Percentiles rank a stretch among this genome's conserved stretches.
These are phyloP conservation scores for Ascosphaera pollenicola DNA, from an alignment of 2,329 filamentous ascomycete genomes.

Conservation along the genomic window DNA sequence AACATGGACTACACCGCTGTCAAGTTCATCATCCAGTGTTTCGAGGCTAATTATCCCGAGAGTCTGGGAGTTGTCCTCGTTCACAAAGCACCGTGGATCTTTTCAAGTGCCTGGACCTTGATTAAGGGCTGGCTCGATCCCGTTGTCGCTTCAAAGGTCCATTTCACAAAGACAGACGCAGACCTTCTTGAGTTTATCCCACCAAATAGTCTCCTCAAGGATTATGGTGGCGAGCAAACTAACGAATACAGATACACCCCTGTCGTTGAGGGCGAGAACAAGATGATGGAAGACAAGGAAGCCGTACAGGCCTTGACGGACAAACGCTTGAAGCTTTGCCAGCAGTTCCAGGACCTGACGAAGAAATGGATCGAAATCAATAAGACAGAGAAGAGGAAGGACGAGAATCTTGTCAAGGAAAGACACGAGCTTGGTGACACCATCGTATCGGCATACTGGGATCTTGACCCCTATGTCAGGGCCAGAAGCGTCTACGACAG, in stretches of 20 bases:
- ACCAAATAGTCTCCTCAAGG: conserved; percentile 47
- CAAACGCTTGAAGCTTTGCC: conserved; percentile 42
- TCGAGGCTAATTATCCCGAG: conserved; percentile 96
- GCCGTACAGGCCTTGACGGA: conserved; percentile 41
- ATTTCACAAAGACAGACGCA: conserved; percentile 66
- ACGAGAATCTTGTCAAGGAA: conserved; percentile 38
- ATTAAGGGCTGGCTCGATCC: conserved; percentile 94
- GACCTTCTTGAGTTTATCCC: conserved; percentile 63
- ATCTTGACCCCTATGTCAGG: conserved; percentile 65
- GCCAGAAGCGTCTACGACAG: conserved; percentile 73
- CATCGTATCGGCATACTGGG: conserved; percentile 96
- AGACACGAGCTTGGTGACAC: no score
- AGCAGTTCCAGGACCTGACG: conserved; percentile 53
- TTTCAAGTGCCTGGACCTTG: conserved; percentile 93
- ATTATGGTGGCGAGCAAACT: conserved; percentile 67
- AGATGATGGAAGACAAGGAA: conserved; percentile 42
- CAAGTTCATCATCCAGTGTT: conserved; percentile 99
- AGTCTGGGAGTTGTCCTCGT: conserved; percentile 74
- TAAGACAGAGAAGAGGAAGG: conserved; percentile 29
- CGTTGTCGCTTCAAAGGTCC: conserved; percentile 80
- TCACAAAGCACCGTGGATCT: conserved; percentile 93
- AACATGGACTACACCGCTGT: conserved; percentile 98
- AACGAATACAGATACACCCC: conserved; percentile 72
- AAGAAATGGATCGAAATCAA: conserved; percentile 47
- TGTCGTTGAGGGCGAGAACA: conserved; percentile 54